phyloP scores from a whole-genome alignment of 2,329 filamentous ascomycete genomes.

The Xylariaceae sp. region DNA sequence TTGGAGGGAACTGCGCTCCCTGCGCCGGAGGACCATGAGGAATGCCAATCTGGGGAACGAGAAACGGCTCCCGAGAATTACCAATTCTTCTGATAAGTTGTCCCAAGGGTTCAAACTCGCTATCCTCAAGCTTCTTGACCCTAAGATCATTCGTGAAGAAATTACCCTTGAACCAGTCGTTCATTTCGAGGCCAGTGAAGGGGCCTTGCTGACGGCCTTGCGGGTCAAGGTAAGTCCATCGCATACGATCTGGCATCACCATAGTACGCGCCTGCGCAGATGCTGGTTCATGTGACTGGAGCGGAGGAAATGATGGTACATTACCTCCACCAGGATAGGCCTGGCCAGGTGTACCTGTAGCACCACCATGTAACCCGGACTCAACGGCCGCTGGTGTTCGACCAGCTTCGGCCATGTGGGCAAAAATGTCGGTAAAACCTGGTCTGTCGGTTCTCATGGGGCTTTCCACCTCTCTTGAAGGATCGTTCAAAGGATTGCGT shows the following conservation, averaged over 20 bases:
- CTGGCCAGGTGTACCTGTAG: constrained; percentile 30
- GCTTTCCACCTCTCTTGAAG: constrained; percentile 57
- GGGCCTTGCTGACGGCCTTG: constrained; percentile 90
- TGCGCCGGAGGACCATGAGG: constrained; percentile 73
- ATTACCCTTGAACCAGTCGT: constrained; percentile 98
- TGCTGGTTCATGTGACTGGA: constrained; percentile 46
- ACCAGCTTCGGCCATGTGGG: constrained; percentile 32
- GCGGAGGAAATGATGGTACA: constrained; percentile 33
- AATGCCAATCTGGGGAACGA: constrained; percentile 95
- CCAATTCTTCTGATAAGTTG: constrained; percentile 94
- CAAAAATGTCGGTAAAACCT: constrained; percentile 55
- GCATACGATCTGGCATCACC: constrained; percentile 99
- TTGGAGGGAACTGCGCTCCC: constrained; percentile 47
- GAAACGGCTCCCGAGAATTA: constrained; percentile 94
- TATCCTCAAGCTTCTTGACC: constrained; percentile 91
- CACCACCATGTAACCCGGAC: constrained; percentile 25
- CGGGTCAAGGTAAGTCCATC: constrained; percentile 97
- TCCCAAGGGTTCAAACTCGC: constrained; percentile 90
- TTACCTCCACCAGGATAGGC: constrained; percentile 30
- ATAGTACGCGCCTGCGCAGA: constrained; percentile 77
- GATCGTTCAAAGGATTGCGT: constrained; percentile 55
- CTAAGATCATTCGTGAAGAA: constrained; percentile 95
- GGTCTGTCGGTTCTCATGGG: constrained; percentile 55
- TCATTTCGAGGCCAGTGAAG: constrained; percentile 97
- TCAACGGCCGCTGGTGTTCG: constrained; percentile 35